Percentiles rank a stretch among this genome's conserved stretches.
phyloP scores from a whole-genome alignment of 176 grass and related monocot species.

The Ananas comosus region DNA sequence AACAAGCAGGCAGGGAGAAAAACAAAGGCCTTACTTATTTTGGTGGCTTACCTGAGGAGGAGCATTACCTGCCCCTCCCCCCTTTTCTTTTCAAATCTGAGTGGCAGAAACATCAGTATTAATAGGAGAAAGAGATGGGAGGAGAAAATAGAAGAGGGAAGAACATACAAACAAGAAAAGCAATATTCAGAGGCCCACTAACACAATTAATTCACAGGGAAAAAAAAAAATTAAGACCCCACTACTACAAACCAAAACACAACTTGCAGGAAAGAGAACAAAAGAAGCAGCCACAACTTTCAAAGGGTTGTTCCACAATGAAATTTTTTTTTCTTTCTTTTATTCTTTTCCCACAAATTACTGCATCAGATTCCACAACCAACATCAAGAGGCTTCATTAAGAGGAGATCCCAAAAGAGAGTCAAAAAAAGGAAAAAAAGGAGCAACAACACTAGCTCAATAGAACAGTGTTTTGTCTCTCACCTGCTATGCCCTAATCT shows the following conservation, averaged over 20 bases:
- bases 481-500: no score
- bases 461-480: neutral
- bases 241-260: constrained; percentile 1
- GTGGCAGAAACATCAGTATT: constrained; percentile 26
- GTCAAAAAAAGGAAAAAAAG: no score
- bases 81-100: neutral
- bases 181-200: constrained; percentile 14
- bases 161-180: constrained; percentile 12
- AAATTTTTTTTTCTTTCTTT: neutral
- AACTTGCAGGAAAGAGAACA: constrained; percentile 4
- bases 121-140: constrained; percentile 9
- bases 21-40: neutral
- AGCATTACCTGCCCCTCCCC: constrained; percentile 1
- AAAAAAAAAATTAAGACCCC: constrained; percentile 7
- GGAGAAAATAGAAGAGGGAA: neutral
- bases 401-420: neutral
- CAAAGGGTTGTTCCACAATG: constrained; percentile 4
- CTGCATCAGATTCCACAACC: constrained; percentile 28
- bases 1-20: no score
- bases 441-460: neutral
- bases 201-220: constrained; percentile 7
- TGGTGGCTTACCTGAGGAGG: constrained; percentile 9
- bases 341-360: neutral
- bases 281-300: constrained; percentile 7
- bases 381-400: neutral